phyloP scores from a whole-genome alignment of 2,329 filamentous ascomycete species.

The Aspergillus sp. region DNA sequence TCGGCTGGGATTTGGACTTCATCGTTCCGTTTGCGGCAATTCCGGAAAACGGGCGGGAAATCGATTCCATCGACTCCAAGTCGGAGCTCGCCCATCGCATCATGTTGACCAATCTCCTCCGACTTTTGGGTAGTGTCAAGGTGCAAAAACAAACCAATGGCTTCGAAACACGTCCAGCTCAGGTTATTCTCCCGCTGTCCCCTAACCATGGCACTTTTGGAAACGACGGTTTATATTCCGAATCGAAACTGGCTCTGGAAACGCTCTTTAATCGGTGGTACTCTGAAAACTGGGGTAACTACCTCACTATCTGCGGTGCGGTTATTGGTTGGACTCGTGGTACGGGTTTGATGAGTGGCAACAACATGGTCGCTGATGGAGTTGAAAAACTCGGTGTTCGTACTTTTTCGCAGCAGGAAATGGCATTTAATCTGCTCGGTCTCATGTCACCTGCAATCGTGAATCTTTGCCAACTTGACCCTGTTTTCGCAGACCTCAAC shows the following conservation, averaged over 20 bases:
- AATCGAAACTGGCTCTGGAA: slow-evolving; percentile 95
- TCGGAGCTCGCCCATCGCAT: slow-evolving; percentile 97
- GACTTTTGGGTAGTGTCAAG: slow-evolving; percentile 88
- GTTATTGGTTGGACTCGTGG: slow-evolving; percentile 99
- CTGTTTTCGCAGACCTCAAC: slow-evolving; percentile 95
- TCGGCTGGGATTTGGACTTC: slow-evolving; percentile 97
- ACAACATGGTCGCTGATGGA: slow-evolving; percentile 96
- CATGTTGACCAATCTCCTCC: slow-evolving; percentile 96
- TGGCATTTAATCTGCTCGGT: slow-evolving; percentile 97
- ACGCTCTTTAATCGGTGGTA: slow-evolving; percentile 99
- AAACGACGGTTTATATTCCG: slow-evolving; percentile 95
- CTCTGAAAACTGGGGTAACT: slow-evolving; percentile 95
- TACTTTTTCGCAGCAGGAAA: slow-evolving; percentile 98
- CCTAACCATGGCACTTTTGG: slow-evolving; percentile 99
- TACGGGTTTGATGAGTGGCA: slow-evolving; percentile 95
- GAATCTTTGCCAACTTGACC: slow-evolving; percentile 91
- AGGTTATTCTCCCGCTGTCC: slow-evolving; percentile 92
- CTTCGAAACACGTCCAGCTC: slow-evolving; percentile 92
- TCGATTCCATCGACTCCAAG: slow-evolving; percentile 94
- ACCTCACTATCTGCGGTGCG: slow-evolving; percentile 95
- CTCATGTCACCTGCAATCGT: slow-evolving; percentile 93
- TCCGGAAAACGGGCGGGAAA: slow-evolving; percentile 95
- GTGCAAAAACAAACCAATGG: slow-evolving; percentile 81
- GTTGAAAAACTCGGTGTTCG: slow-evolving; percentile 95
- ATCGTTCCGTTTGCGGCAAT: slow-evolving; percentile 97